These are phyloP conservation scores for Alternaria novae-zelandiae DNA, from an alignment of 2,329 filamentous ascomycete species.

Conservation along the genomic window DNA sequence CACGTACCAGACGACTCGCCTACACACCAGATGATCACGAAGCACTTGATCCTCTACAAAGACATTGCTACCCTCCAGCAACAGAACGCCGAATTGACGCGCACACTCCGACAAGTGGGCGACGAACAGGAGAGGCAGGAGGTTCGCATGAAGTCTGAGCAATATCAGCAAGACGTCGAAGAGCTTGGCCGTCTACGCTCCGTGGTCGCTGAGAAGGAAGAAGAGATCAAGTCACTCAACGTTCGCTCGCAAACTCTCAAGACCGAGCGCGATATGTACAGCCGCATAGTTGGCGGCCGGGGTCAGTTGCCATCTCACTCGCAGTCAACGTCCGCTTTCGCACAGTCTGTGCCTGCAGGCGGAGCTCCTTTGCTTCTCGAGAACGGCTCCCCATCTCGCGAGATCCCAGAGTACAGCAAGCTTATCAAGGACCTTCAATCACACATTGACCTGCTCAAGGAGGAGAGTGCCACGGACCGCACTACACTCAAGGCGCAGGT, in stretches of 20 bases:
- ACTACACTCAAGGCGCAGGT: slow-evolving; percentile 84
- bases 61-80: slow-evolving; percentile 83
- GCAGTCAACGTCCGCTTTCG: slow-evolving; percentile 25
- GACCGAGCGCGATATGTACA: slow-evolving; percentile 96
- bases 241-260: slow-evolving; percentile 91
- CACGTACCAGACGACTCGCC: slow-evolving; percentile 72
- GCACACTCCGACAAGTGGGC: slow-evolving; percentile 82
- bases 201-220: slow-evolving; percentile 78
- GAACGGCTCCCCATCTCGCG: slow-evolving; percentile 58
- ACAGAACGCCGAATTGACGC: slow-evolving; percentile 84
- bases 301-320: slow-evolving; percentile 61
- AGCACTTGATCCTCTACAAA: slow-evolving; percentile 88
- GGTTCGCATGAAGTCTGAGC: slow-evolving; percentile 66
- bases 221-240: slow-evolving; percentile 82
- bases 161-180: slow-evolving; percentile 64
- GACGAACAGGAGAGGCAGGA: slow-evolving; percentile 92
- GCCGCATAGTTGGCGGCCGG: slow-evolving; percentile 85
- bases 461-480: slow-evolving; percentile 82
- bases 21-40: slow-evolving; percentile 86
- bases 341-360: slow-evolving; percentile 24
- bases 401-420: slow-evolving; percentile 74
- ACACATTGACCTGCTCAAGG: slow-evolving; percentile 88
- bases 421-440: slow-evolving; percentile 85
- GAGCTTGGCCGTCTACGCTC: slow-evolving; percentile 76
- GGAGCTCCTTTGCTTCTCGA: slow-evolving; percentile 21